A percentile compares a stretch with the other conserved stretches of the same genome.
phyloP scores from a whole-genome alignment of 495 filamentous ascomycete species.

The Penicillium alfredii region DNA sequence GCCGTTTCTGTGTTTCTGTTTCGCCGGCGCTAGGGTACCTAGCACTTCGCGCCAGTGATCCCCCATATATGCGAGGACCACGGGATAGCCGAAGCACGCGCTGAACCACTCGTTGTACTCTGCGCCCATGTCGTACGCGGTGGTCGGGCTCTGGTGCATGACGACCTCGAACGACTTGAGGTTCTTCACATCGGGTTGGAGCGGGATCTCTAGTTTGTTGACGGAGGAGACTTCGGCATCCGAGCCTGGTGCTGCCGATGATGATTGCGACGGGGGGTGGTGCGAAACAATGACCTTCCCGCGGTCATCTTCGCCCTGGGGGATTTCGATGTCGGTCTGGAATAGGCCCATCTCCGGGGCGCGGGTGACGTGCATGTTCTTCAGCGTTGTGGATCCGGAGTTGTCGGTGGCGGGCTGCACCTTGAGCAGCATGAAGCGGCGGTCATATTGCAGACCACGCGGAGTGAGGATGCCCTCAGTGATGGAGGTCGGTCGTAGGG shows the following conservation, averaged over 20 bases:
- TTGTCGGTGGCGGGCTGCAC: slow-evolving; percentile 30
- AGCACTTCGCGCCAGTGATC: slow-evolving; percentile 56
- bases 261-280: slow-evolving; percentile 34
- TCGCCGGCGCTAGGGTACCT: slow-evolving; percentile 46
- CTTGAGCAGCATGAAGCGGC: slow-evolving; percentile 71
- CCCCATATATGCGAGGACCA: slow-evolving; percentile 66
- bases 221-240: slow-evolving; percentile 8
- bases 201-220: slow-evolving; percentile 49
- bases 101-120: slow-evolving; percentile 71
- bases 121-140: slow-evolving; percentile 61
- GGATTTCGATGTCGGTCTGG: slow-evolving; percentile 47
- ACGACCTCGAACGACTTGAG: slow-evolving; percentile 48
- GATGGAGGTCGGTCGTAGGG: slow-evolving; percentile 60
- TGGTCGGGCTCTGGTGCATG: slow-evolving; percentile 59
- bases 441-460: slow-evolving; percentile 71
- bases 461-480: slow-evolving; percentile 48
- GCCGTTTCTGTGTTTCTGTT: slow-evolving; percentile 6
- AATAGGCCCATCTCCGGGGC: slow-evolving; percentile 66
- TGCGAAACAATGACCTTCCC: slow-evolving; percentile 54
- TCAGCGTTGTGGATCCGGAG: slow-evolving; percentile 25
- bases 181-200: slow-evolving; percentile 47
- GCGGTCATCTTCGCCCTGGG: slow-evolving; percentile 15
- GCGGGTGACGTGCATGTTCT: slow-evolving; percentile 62
- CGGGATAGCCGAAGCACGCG: slow-evolving; percentile 58
- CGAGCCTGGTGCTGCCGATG: slow-evolving; percentile 8